Evolutionary conservation across 371 early-diverging fungal species (phyloP), one percentile per base, ranked within the genome.

Genomic region (Mortierella sp.): DNA sequence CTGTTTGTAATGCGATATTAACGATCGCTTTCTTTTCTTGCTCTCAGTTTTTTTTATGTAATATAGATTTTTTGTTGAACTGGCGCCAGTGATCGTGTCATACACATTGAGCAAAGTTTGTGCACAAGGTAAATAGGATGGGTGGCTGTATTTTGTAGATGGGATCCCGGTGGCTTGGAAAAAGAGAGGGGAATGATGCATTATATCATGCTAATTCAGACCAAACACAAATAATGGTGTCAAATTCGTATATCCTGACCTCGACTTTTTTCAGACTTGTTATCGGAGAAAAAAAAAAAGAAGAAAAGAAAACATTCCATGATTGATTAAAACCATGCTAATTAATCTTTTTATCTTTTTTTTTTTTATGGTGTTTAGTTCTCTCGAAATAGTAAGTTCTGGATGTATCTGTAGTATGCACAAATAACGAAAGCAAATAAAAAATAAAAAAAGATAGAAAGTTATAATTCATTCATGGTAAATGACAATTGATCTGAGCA

Each of bases 181-280:
- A 17, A 51, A 28, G 19, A 49, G 64, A 70, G 70, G 31, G 64
- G 65, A 65, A 64, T 60, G 61, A 60, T 58, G 65, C 65, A 64
- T n/a, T 61, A n/a, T 67, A 68, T 68, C 68, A 68, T 68, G 68
- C 68, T 68, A 68, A 68, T 68, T 68, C 68, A 68, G 68, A 68
- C 68, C 51, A 61, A 54, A 68, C 32, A 61, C 35, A 59, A 67
- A 54, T n/a, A 61, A 26, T 68, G 68, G 68, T 61, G 68, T 29
- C 51, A 68, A 68, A 68, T 54, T 68, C 42, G 47, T 37, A 61
- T 61, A 61, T 47, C 34, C 68, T 68, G 68, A 68, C 68, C 68
- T 68, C 68, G 68, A 43, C 45, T 43, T 37, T 43, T 43, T 43
- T 19, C 19, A 8, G 19, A 17, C 45, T 43, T 5, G 13, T 19